Evolutionary conservation across 2,329 filamentous ascomycete species (phyloP), one percentile per base, ranked within the genome.

Genomic region (Didymellaceae sp.): DNA sequence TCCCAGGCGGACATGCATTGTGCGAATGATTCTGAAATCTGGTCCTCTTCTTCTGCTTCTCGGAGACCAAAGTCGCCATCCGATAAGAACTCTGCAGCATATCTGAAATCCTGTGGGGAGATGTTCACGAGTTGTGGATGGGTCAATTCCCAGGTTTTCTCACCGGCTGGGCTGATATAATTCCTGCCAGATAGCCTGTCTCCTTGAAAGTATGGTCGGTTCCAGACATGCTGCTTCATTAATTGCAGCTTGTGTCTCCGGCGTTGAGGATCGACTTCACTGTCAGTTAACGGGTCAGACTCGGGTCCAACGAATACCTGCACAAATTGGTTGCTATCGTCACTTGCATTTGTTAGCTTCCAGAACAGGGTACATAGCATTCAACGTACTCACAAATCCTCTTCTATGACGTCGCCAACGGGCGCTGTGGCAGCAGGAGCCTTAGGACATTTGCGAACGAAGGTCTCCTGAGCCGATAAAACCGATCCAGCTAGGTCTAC

Each of bases 1-100:
- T 40, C 31, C 67, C 68, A 72, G 1, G 67, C 62, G 0, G 54
- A 43, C 0, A 54, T 45, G 25, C 65, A 68, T 18, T 68, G 52
- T 0, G 45, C 50, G 11, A 70, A 52, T 0, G 53, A 48, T 5
- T 54, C 50, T 0, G 40, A 33, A 8, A 41, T 37, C 5, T 67
- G 31, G 0, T 62, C 53, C 3, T 59, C 53, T 5, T 37, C 45
- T n/a, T 59, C 43, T 2, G 62, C 48, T 3, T 32, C 4, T 4
- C 50, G 38, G 11, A 37, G 18, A 1, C 67, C 67, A 18, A 70
- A 70, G 2, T 57, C 48, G 1, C 52, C 62, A 6, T 47, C 58
- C 0, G 45, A 32, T 1, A 71, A 46, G 21, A 45, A 72, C n/a
- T 71, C 61, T 1, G 65, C 67, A 0, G 59, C 54, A 8, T 55